Percentiles rank a stretch among this genome's conserved stretches.
These are phyloP conservation scores for Lasiosphaeriaceae sp. DNA, from an alignment of 495 filamentous ascomycete species.

Conservation along the genomic window DNA sequence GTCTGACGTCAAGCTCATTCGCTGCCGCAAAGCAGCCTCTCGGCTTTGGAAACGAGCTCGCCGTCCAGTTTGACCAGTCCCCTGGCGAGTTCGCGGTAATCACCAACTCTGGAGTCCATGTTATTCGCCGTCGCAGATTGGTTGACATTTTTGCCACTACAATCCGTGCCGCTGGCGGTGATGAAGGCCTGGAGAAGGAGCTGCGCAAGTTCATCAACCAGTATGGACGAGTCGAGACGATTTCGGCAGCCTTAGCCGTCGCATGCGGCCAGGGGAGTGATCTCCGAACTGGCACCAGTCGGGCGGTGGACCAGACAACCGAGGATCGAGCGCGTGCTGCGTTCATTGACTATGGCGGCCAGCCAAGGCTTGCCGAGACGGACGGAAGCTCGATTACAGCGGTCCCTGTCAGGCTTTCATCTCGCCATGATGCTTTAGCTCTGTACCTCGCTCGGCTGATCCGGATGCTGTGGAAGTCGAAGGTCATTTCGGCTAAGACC, in stretches of 20 bases:
- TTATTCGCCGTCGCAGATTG: conserved; percentile 75
- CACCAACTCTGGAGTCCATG: conserved; percentile 82
- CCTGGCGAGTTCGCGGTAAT: conserved; percentile 82
- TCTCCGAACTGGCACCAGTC: conserved; percentile 60
- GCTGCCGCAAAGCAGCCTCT: conserved; percentile 62
- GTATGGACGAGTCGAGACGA: conserved; percentile 82
- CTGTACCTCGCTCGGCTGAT: conserved; percentile 83
- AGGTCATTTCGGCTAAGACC: conserved; percentile 40
- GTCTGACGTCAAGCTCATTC: conserved; percentile 66
- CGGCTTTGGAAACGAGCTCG: conserved; percentile 92
- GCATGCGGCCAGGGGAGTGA: conserved; percentile 88
- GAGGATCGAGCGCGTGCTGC: conserved; percentile 77
- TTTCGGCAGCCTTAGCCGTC: conserved; percentile 90
- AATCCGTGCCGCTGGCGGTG: conserved; percentile 63
- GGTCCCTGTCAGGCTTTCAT: conserved; percentile 80
- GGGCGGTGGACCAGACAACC: conserved; percentile 76
- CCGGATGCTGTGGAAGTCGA: conserved; percentile 76
- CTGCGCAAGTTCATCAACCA: conserved; percentile 73
- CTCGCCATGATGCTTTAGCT: conserved; percentile 80
- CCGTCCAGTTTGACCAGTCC: conserved; percentile 83
- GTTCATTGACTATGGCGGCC: conserved; percentile 87
- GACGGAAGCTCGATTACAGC: conserved; percentile 58
- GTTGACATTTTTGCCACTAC: conserved; percentile 90
- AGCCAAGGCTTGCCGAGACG: conserved; percentile 71
- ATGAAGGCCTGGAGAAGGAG: conserved; percentile 76